Evolutionary conservation across 257 asterid genomes (phyloP).

Genomic region (Haberlea rhodopensis): DNA sequence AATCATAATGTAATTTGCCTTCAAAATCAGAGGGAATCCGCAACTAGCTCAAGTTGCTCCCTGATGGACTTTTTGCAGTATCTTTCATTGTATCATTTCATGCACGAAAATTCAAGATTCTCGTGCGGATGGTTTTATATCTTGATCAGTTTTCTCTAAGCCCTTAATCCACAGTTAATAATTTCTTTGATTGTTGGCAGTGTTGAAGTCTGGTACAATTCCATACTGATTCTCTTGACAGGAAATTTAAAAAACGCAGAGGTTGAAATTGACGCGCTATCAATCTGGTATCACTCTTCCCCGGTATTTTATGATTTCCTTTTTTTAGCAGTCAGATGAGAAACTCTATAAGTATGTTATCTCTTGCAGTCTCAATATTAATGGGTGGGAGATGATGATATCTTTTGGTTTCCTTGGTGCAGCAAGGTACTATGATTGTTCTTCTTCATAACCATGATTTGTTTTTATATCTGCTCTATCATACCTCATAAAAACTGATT

Average conservation of each 20-base stretch:
- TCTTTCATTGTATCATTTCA: too few species aligned
- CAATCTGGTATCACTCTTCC: slow-evolving; percentile 53
- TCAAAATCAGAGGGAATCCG: too few species aligned
- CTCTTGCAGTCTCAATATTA: slow-evolving; percentile 58
- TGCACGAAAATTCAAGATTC: too few species aligned
- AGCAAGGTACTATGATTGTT: slow-evolving; percentile 44
- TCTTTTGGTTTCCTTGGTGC: slow-evolving; percentile 69
- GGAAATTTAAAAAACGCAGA: slow-evolving; percentile 61
- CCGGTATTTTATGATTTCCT: background rate
- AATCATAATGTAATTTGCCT: too few species aligned
- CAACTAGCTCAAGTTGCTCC: too few species aligned
- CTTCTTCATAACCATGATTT: too few species aligned
- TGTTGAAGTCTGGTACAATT: slow-evolving; percentile 75
- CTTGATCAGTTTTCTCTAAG: background rate
- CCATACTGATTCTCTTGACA: slow-evolving; percentile 59
- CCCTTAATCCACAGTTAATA: background rate
- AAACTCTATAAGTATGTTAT: background rate
- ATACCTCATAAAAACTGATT: background rate
- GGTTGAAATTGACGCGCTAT: slow-evolving; percentile 66
- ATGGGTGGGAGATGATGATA: slow-evolving; percentile 80
- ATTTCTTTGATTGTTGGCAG: slow-evolving; percentile 30
- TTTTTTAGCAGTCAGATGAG: background rate
- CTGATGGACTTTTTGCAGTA: too few species aligned
- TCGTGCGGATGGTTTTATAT: background rate
- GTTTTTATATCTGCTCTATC: background rate